Conservation (phyloP, 2,329 filamentous ascomycete species). For the Botrytis paeoniae region DNA sequence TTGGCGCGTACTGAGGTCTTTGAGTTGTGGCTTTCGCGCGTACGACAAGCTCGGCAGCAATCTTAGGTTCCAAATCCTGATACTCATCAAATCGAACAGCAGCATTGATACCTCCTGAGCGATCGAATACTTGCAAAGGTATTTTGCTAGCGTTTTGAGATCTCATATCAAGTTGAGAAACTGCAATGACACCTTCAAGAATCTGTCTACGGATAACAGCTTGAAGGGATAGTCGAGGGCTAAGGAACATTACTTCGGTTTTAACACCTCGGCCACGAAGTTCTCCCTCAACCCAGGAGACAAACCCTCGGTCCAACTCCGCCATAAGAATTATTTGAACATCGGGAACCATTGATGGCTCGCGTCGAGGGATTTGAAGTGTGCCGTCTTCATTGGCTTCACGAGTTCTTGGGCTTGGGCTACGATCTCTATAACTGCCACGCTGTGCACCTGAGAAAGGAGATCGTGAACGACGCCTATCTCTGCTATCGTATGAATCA, state of each 20-base stretch:
- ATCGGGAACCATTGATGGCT: conserved; percentile 76
- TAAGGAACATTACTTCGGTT: conserved; percentile 76
- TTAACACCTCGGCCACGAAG: conserved; percentile 71
- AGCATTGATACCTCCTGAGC: conserved; percentile 65
- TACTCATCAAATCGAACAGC: conserved; percentile 84
- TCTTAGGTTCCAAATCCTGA: conserved; percentile 71
- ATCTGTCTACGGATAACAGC: conserved; percentile 83
- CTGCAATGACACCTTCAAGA: conserved; percentile 81
- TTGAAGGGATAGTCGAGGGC: conserved; percentile 70
- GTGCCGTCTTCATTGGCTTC: conserved; percentile 57
- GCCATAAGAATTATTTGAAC: conserved; percentile 83
- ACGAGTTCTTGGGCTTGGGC: conserved; percentile 62
- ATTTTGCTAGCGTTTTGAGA: conserved; percentile 72
- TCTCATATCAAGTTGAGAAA: conserved; percentile 70
- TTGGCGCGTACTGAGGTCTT: conserved; percentile 33
- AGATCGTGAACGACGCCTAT: conserved; percentile 65
- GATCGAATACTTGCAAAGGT: conserved; percentile 80
- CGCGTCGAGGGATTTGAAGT: conserved; percentile 70
- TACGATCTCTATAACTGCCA: conserved; percentile 63
- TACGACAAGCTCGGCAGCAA: conserved; percentile 77
- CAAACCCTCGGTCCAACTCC: conserved; percentile 74
- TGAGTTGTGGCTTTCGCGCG: conserved; percentile 58
- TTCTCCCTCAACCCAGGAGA: conserved; percentile 74
- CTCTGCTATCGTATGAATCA: conserved; percentile 37
- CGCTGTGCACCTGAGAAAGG: conserved; percentile 50